These are phyloP conservation scores for Fusarium ambrosium DNA, from an alignment of 2,329 filamentous ascomycete genomes.

Conservation along the genomic window DNA sequence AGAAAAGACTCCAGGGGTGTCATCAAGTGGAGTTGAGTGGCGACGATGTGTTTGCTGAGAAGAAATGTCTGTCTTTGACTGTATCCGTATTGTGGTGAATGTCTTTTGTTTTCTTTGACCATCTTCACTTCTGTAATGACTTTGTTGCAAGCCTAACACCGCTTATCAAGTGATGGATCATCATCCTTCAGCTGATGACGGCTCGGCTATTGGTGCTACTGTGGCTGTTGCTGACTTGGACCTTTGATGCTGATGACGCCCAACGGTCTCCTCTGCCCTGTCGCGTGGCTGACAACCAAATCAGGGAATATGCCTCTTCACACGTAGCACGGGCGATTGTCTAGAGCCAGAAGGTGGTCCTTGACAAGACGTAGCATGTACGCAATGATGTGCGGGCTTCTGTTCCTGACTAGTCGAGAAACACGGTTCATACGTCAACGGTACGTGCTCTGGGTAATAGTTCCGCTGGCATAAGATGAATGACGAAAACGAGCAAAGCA, in stretches of 20 bases:
- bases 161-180: slow-evolving; percentile 25
- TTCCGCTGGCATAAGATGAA: slow-evolving; percentile 21
- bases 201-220: slow-evolving; percentile 16
- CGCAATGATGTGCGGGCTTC: slow-evolving; percentile 31
- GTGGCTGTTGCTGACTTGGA: slow-evolving; percentile 20
- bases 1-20: slow-evolving; percentile 29
- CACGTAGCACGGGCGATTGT: slow-evolving; percentile 22
- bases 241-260: slow-evolving; percentile 26
- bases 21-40: slow-evolving; percentile 34
- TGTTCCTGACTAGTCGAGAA: slow-evolving; percentile 41
- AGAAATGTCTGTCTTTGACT: neutral
- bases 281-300: slow-evolving; percentile 42
- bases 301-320: slow-evolving; percentile 34
- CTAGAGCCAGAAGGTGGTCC: slow-evolving; percentile 28
- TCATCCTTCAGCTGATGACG: slow-evolving; percentile 38
- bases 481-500: slow-evolving; percentile 31
- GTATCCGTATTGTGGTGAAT: neutral
- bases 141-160: slow-evolving; percentile 5
- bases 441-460: slow-evolving; percentile 20
- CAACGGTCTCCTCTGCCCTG: slow-evolving; percentile 23
- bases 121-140: slow-evolving; percentile 15
- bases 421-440: slow-evolving; percentile 37
- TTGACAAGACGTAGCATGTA: slow-evolving; percentile 30
- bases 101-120: neutral
- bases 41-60: slow-evolving; percentile 7